These are phyloP conservation scores for Ambrosiella beaveri DNA, from an alignment of 2,329 filamentous ascomycete genomes.

Conservation along the genomic window DNA sequence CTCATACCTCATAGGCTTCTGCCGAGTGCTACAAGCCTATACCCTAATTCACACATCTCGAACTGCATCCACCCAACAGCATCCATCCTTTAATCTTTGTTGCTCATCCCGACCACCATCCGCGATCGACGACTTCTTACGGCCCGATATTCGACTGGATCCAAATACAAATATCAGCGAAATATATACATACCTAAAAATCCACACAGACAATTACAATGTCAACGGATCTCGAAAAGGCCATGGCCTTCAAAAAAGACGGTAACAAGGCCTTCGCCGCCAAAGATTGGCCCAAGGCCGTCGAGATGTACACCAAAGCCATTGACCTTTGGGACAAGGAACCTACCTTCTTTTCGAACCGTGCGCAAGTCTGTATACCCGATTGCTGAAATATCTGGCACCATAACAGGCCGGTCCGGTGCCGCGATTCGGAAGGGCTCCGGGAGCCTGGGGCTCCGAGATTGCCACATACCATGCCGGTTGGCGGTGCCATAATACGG, in stretches of 20 bases:
- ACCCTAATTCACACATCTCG: no score
- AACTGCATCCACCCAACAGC: no score
- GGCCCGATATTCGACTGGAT: no score
- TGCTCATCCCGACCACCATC: no score
- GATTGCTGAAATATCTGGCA: background rate
- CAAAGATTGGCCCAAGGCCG: constrained; percentile 70
- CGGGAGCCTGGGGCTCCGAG: background rate
- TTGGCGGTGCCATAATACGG: no score
- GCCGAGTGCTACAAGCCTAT: no score
- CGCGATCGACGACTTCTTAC: no score
- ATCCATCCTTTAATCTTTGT: no score
- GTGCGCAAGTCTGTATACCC: constrained; percentile 58
- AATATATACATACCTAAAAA: background rate
- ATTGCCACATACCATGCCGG: constrained; percentile 3
- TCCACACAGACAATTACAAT: constrained; percentile 17
- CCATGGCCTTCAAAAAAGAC: constrained; percentile 72
- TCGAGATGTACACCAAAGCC: constrained; percentile 72
- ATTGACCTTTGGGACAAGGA: constrained; percentile 72
- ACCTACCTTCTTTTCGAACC: constrained; percentile 82
- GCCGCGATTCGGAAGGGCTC: background rate
- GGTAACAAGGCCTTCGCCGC: constrained; percentile 84
- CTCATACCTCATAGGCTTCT: no score
- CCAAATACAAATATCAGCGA: background rate
- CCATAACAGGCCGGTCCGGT: no score
- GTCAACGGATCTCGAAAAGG: constrained; percentile 41